Base-by-base conservation (phyloP, 1,284 basidiomycete genomes). In the Leucoagaricus sp. region DNA sequence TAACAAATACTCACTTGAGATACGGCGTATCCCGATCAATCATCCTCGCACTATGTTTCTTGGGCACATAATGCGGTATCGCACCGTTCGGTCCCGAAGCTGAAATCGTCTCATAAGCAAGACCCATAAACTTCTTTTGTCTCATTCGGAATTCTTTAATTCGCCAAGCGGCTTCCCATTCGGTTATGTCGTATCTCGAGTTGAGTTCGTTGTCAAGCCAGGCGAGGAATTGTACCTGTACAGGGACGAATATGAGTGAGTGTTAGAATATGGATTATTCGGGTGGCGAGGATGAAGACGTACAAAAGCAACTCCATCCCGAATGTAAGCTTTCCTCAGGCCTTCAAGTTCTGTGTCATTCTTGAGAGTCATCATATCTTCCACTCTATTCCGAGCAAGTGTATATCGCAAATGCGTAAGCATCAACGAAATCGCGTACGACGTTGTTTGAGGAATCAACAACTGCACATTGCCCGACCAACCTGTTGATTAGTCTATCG, bases 41-140 rank as follows among this genome's bases (percentile, higher is more conserved):
- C 69, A 88, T 78, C 31, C 76, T 72, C 26, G 91, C 91, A 17
- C 77, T 80, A n/a, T 77, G 70, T 66, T 89, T 87, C 57, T 84
- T 82, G 0, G 97, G 94, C 0, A 83, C 80, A 73, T 99, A 99
- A 74, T 99, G 96, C 3, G 96, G 94, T 36, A 96, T 76, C 19
- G 96, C 96, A 42, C 91, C 94, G 68, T 99, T 97, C 1, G 92
- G 81, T 0, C 96, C 96, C 29, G 83, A 87, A 0, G 92, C 96
- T 25, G 93, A 94, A 61, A 98, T 98, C 59, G 93, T 96, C 66
- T 93, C 91, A 65, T 98, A 98, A 1, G 95, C 94, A 23, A 95
- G 84, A 13, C 94, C 92, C 85, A 87, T 87, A 69, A 89, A 96
- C 67, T 86, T 75, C 70, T 88, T 86, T 63, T 86, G 83, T 66